Evolutionary conservation across 2,329 filamentous ascomycete genomes (phyloP), one percentile per base, ranked within the genome.

Genomic region (Cordyceps cicadae): DNA sequence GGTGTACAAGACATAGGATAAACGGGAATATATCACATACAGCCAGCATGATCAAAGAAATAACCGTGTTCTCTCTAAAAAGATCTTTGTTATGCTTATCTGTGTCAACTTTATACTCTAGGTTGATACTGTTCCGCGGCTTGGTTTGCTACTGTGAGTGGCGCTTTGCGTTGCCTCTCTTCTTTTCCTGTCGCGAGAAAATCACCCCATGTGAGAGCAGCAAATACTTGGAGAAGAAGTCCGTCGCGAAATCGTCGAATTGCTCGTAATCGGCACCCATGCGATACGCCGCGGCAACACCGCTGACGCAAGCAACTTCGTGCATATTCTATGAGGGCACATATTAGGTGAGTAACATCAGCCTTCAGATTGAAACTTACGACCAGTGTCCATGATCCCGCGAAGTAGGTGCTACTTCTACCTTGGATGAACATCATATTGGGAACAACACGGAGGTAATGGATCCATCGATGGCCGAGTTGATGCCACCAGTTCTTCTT

Each of bases 341-440:
- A 9, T 6, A 21, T 60, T 17, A 60, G 50, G 9, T 7, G n/a
- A 21, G 17, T 19, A 12, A 9, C 12, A 17, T 29, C 46, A 19
- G 6, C 21, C 2, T 4, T n/a, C 2, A 1, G 34, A 5, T 9
- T 11, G 7, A 3, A 50, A 59, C 76, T 68, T 69, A 87, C 84
- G 57, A 89, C 82, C 61, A 90, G 75, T 0, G 87, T 89, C 87
- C 87, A 90, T 7, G 81, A 80, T 1, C 83, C 83, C 0, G 86
- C 87, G 68, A 84, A 89, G 24, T 79, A 75, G 0, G 87, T 90
- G 54, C 77, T 76, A 29, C 83, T 83, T 63, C 77, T 81, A 0
- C 86, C 86, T 64, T 91, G 86, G 3, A 91, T 78, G 26, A 87
- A 81, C 86, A 87, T 87, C 80, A 91, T 82, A 64, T 84, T 84